Evolutionary conservation across 805 yeast genomes (phyloP).

Genomic region (Grigorovia humatica): DNA sequence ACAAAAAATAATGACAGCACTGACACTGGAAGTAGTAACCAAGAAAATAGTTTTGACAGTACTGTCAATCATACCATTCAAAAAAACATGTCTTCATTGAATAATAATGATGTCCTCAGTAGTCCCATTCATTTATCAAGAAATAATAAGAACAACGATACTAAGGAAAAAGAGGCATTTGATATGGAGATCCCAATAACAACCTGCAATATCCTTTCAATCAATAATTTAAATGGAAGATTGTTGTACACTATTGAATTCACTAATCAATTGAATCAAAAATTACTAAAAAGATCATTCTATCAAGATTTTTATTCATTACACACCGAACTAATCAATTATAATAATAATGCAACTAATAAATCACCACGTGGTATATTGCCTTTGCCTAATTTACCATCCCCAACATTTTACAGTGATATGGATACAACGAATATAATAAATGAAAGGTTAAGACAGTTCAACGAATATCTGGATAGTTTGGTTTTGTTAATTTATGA

Average conservation of each 20-base stretch:
- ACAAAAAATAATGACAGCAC: background rate
- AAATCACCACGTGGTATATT: background rate
- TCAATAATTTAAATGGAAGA: conserved; percentile 9
- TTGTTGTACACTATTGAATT: conserved; percentile 13
- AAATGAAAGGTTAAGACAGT: conserved; percentile 6
- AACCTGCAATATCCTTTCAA: conserved; percentile 5
- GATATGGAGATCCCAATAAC: background rate
- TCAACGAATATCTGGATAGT: conserved; percentile 6
- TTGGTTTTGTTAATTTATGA: background rate
- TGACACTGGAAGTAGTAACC: background rate
- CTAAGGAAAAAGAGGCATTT: background rate
- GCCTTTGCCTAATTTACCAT: conserved; percentile 1
- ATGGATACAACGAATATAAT: background rate
- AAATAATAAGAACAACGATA: too few relatives aligned
- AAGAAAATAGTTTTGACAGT: background rate
- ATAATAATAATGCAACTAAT: background rate
- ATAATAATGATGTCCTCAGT: background rate
- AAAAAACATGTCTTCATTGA: background rate
- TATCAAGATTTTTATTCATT: conserved; percentile 18
- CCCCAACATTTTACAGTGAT: background rate
- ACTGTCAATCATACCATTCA: background rate
- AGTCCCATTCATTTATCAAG: background rate
- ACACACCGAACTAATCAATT: conserved; percentile 10
- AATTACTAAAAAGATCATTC: conserved; percentile 7
- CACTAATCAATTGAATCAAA: conserved; percentile 6